Conservation (phyloP, 805 yeast species). For the Danielia reshetovae region DNA sequence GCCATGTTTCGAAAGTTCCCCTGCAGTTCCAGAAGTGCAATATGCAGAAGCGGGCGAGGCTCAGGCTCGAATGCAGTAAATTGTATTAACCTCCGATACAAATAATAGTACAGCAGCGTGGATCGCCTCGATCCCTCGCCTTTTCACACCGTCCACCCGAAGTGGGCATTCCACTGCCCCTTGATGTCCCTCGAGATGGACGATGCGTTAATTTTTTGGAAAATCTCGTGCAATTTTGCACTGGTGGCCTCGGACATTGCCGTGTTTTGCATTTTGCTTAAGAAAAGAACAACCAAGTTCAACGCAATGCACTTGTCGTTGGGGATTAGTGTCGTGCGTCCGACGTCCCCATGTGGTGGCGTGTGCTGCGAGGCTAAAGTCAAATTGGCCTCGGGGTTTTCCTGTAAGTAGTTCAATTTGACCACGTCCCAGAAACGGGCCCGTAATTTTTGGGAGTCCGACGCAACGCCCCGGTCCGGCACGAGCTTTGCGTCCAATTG, state of each 20-base stretch:
- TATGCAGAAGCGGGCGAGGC: too few species aligned
- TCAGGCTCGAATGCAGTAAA: too few species aligned
- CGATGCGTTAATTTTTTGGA: slow-evolving; percentile 8
- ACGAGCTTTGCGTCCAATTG: slow-evolving; percentile 5
- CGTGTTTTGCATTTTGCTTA: background rate
- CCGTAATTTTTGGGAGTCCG: slow-evolving; percentile 27
- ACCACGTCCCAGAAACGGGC: slow-evolving; percentile 29
- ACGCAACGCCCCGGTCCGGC: background rate
- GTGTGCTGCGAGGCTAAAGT: too few species aligned
- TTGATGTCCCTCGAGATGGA: slow-evolving; percentile 8
- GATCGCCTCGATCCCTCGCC: too few species aligned
- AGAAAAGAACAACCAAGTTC: slow-evolving; percentile 6
- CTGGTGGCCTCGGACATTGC: background rate
- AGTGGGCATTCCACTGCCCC: slow-evolving; percentile 9
- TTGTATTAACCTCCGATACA: too few species aligned
- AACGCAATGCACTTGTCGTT: slow-evolving; percentile 14
- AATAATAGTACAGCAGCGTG: too few species aligned
- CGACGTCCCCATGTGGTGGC: too few species aligned
- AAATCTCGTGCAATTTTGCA: slow-evolving; percentile 4
- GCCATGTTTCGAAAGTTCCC: too few species aligned
- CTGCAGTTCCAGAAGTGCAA: too few species aligned
- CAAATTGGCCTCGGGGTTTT: background rate
- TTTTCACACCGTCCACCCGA: slow-evolving; percentile 14
- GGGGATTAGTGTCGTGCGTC: slow-evolving; percentile 7
- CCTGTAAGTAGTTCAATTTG: slow-evolving; percentile 17